A percentile compares a stretch with the other conserved stretches of the same genome.
Evolutionary conservation across 2,329 filamentous ascomycete genomes (phyloP).

Genomic region (Colletotrichum aenigma): DNA sequence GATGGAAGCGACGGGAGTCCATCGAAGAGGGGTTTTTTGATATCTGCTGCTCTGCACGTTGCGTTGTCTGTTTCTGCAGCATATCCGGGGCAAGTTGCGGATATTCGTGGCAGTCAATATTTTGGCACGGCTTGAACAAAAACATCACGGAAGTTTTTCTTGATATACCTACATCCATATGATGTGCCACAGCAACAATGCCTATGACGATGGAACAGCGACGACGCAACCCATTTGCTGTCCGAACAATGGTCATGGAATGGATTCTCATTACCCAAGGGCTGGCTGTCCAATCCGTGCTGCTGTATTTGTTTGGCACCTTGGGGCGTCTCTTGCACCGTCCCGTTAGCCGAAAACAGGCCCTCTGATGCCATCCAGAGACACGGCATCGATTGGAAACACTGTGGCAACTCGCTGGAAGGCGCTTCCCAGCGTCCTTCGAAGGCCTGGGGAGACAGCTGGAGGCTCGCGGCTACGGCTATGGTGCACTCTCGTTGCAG

Average conservation of each 20-base stretch:
- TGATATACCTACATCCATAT: not conserved
- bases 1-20: not conserved
- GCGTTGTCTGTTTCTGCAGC: not conserved
- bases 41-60: not conserved
- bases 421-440: not conserved
- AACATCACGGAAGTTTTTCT: not conserved
- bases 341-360: not conserved
- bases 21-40: not conserved
- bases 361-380: not conserved
- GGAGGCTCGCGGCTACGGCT: not conserved
- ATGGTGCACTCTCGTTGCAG: not conserved
- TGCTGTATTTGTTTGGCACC: not conserved
- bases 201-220: not conserved
- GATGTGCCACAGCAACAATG: not conserved
- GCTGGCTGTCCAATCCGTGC: not conserved
- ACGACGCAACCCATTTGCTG: not conserved
- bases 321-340: not conserved
- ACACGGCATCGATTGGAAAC: not conserved
- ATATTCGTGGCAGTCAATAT: not conserved
- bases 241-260: not conserved
- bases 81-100: not conserved
- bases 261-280: constrained; percentile 2
- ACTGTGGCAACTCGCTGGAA: not conserved
- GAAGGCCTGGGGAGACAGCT: not conserved
- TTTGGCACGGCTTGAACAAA: not conserved